phyloP scores from a whole-genome alignment of 805 yeast genomes.

The Candida succiphila region DNA sequence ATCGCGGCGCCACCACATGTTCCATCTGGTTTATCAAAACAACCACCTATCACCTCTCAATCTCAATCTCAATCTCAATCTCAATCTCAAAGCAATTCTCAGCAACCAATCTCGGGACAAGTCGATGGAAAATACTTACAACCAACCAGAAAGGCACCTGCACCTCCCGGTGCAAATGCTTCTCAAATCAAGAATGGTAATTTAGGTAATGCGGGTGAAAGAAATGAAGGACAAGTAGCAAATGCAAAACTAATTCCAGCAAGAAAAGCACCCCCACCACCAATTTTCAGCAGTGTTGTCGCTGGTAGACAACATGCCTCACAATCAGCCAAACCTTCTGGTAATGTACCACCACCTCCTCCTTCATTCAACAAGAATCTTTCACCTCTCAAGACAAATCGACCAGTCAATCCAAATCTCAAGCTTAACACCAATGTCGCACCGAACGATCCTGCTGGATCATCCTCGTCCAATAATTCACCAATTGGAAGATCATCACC shows the following conservation, averaged over 20 bases:
- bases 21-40: background rate
- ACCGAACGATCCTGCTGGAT: background rate
- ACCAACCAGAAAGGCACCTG: conserved; percentile 24
- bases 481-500: conserved; percentile 1
- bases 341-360: conserved; percentile 12
- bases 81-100: background rate
- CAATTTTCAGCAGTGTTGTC: conserved; percentile 8
- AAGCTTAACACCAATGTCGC: conserved; percentile 1
- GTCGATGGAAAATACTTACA: conserved; percentile 17
- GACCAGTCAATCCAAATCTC: too few relatives aligned
- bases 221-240: background rate
- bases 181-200: conserved; percentile 1
- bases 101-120: conserved; percentile 1
- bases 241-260: conserved; percentile 21
- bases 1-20: background rate
- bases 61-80: conserved; percentile 4
- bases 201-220: too few relatives aligned
- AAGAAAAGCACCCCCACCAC: conserved; percentile 32
- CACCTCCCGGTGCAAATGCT: conserved; percentile 16
- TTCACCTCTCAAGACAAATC: too few relatives aligned
- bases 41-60: conserved; percentile 1
- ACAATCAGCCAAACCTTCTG: conserved; percentile 8
- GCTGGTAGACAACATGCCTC: background rate
- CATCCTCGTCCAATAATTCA: conserved; percentile 2
- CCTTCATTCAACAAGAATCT: background rate